A percentile compares a stretch with the other conserved stretches of the same genome.
Evolutionary conservation across 1,284 basidiomycete genomes (phyloP).

Genomic region (Pulchroboletus neoregius): DNA sequence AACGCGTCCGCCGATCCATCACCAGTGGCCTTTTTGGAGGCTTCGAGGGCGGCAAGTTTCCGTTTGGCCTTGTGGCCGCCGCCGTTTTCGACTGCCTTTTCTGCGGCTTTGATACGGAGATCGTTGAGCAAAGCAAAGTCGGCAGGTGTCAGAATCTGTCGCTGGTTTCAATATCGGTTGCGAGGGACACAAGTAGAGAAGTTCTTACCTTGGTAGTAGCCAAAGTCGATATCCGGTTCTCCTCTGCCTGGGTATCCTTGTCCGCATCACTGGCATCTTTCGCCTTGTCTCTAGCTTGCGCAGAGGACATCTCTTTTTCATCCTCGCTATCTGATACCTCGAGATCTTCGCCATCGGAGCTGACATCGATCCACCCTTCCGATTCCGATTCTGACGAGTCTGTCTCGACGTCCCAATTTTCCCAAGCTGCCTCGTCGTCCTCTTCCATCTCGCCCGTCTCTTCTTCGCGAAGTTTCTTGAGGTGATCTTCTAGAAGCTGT

Average conservation of each 20-base stretch:
- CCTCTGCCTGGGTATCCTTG: constrained; percentile 28
- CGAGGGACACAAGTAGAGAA: neutral
- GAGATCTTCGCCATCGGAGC: constrained; percentile 67
- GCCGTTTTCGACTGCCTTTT: constrained; percentile 64
- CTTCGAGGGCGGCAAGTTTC: constrained; percentile 78
- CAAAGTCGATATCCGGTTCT: constrained; percentile 51
- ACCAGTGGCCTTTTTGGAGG: constrained; percentile 52
- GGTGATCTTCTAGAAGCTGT: constrained; percentile 85
- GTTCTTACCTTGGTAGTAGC: constrained; percentile 71
- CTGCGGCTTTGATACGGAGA: constrained; percentile 81
- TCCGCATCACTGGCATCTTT: constrained; percentile 25
- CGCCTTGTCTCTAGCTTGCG: constrained; percentile 29
- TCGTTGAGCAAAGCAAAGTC: constrained; percentile 95
- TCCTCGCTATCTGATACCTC: constrained; percentile 86
- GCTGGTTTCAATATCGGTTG: neutral
- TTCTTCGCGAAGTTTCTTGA: constrained; percentile 66
- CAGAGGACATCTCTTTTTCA: constrained; percentile 48
- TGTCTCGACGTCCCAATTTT: constrained; percentile 87
- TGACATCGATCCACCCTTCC: constrained; percentile 85
- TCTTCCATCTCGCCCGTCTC: constrained; percentile 55
- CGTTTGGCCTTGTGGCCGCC: constrained; percentile 81
- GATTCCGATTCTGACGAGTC: constrained; percentile 62
- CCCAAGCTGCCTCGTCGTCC: constrained; percentile 76
- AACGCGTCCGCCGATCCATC: constrained; percentile 58
- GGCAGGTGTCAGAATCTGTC: constrained; percentile 92